Percentiles rank a stretch among this genome's conserved stretches.
Evolutionary conservation across 192 early-diverging fungal species (phyloP).

Genomic region (Gigaspora rosea): DNA sequence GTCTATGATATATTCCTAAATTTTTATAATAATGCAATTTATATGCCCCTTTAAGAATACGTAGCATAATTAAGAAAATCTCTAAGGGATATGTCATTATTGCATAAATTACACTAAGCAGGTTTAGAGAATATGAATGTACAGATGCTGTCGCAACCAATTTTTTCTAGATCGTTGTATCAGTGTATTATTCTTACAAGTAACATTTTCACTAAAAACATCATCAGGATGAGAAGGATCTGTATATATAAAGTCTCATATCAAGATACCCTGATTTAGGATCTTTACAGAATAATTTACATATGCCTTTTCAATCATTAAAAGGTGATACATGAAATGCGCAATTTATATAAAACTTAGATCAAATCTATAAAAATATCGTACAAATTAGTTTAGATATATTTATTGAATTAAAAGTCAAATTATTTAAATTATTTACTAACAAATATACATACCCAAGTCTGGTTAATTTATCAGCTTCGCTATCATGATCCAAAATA

Average conservation of each 20-base stretch:
- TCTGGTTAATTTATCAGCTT: no score
- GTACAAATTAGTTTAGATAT: background rate
- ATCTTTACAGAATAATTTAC: conserved; percentile 17
- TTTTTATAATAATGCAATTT: conserved; percentile 46
- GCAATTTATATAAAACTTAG: conserved; percentile 28
- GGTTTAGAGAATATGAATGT: conserved; percentile 13
- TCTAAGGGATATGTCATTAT: conserved; percentile 47
- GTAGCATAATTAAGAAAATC: conserved; percentile 54
- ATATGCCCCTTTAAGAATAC: conserved; percentile 57
- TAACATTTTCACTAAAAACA: no score
- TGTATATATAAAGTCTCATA: conserved; percentile 21
- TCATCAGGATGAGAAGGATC: no score
- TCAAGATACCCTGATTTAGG: background rate
- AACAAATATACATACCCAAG: conserved; percentile 10
- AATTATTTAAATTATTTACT: background rate
- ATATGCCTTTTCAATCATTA: conserved; percentile 37
- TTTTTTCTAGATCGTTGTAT: conserved; percentile 30
- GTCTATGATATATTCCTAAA: conserved; percentile 53
- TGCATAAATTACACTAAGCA: conserved; percentile 28
- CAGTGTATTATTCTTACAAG: background rate
- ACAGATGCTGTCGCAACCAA: conserved; percentile 35
- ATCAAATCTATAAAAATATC: conserved; percentile 7
- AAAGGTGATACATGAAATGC: conserved; percentile 43
- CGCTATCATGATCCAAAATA: no score
- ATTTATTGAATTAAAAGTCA: background rate